Conservation (phyloP, 495 filamentous ascomycete genomes). For the Coniosporium apollinis region DNA sequence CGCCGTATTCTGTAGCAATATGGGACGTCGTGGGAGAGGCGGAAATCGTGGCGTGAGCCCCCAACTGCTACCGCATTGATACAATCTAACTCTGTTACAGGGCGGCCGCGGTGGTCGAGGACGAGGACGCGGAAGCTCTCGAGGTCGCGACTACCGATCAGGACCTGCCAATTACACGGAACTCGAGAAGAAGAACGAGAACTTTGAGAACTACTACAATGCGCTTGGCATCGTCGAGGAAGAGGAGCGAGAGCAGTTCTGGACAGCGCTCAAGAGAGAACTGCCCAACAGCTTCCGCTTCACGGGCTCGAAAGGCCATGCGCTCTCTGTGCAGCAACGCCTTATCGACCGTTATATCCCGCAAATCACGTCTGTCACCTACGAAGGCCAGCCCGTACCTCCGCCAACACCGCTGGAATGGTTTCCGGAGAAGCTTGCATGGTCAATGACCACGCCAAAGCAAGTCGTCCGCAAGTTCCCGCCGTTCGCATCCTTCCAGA, state of each 20-base stretch:
- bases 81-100: too few species aligned
- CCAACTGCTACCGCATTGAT: too few species aligned
- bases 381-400: slow-evolving; percentile 62
- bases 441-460: slow-evolving; percentile 93
- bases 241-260: slow-evolving; percentile 61
- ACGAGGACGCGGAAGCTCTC: slow-evolving; percentile 15
- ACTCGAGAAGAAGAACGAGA: slow-evolving; percentile 52
- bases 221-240: slow-evolving; percentile 50
- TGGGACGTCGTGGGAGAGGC: too few species aligned
- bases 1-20: too few species aligned
- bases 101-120: slow-evolving; percentile 17
- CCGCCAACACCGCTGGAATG: slow-evolving; percentile 66
- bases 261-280: slow-evolving; percentile 60
- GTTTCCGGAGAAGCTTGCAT: slow-evolving; percentile 89
- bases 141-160: too few species aligned
- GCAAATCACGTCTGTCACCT: slow-evolving; percentile 62
- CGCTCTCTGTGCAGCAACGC: slow-evolving; percentile 67
- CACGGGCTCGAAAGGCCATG: slow-evolving; percentile 82
- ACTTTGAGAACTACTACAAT: slow-evolving; percentile 74
- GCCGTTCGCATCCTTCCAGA: slow-evolving; percentile 89
- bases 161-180: slow-evolving; percentile 32
- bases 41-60: too few species aligned
- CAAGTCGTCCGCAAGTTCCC: slow-evolving; percentile 77
- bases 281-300: slow-evolving; percentile 95
- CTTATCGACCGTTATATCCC: slow-evolving; percentile 80